phyloP scores from a whole-genome alignment of 2,329 filamentous ascomycete genomes.

The Nigrospora oryzae region DNA sequence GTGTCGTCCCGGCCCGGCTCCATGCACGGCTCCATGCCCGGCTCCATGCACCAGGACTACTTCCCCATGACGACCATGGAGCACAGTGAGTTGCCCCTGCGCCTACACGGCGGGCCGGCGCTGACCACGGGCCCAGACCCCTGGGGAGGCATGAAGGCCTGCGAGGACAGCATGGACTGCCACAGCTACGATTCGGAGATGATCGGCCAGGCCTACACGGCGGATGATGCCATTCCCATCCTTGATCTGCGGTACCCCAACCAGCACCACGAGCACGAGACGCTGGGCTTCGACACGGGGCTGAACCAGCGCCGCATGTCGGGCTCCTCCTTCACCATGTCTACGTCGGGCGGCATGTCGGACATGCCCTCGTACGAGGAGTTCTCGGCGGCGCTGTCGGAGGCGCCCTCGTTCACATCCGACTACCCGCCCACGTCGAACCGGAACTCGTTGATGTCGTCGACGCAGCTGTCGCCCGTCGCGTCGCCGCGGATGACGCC shows the following conservation, averaged over 20 bases:
- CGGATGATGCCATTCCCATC: constrained; percentile 55
- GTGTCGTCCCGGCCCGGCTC: constrained; percentile 43
- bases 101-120: constrained; percentile 2
- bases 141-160: constrained; percentile 45
- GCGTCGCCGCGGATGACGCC: constrained; percentile 60
- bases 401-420: constrained; percentile 57
- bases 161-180: constrained; percentile 48
- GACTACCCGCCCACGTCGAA: constrained; percentile 61
- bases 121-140: constrained; percentile 24
- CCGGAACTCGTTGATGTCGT: constrained; percentile 61
- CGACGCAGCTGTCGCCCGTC: constrained; percentile 64
- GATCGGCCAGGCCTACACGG: constrained; percentile 55
- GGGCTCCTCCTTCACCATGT: constrained; percentile 66
- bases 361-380: constrained; percentile 67
- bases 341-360: constrained; percentile 54
- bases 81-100: constrained; percentile 31
- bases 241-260: constrained; percentile 48
- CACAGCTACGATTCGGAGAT: constrained; percentile 48
- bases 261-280: constrained; percentile 39
- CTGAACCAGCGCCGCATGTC: constrained; percentile 56
- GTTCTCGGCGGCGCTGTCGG: constrained; percentile 56
- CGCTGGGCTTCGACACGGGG: constrained; percentile 40
- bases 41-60: constrained; percentile 36
- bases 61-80: constrained; percentile 42
- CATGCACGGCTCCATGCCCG: constrained; percentile 27